Conservation (phyloP, 2,329 filamentous ascomycete species). For the Botryotinia globosa region DNA sequence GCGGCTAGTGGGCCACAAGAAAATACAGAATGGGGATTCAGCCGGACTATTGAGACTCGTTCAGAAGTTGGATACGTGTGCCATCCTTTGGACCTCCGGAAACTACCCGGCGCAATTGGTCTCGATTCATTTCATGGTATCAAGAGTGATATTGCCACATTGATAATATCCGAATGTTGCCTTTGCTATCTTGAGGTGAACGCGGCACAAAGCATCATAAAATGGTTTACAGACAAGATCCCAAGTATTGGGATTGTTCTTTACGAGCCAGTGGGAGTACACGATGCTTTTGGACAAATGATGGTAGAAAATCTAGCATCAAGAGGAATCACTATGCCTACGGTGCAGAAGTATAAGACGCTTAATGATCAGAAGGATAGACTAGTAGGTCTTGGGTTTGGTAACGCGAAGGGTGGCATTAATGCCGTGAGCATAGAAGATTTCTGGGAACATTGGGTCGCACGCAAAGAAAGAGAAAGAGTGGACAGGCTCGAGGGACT, state of each 20-base stretch:
- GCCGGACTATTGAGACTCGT: conserved; percentile 18
- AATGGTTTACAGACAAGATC: conserved; percentile 58
- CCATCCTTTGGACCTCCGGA: conserved; percentile 43
- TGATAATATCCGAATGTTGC: conserved; percentile 93
- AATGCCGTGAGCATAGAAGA: conserved; percentile 59
- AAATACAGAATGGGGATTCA: conserved; percentile 35
- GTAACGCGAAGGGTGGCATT: conserved; percentile 42
- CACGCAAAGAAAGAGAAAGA: conserved; percentile 68
- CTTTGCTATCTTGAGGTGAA: conserved; percentile 77
- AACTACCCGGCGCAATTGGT: conserved; percentile 27
- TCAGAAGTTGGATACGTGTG: conserved; percentile 45
- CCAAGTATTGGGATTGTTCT: conserved; percentile 59
- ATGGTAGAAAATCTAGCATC: conserved; percentile 89
- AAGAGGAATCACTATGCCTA: conserved; percentile 80
- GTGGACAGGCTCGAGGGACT: conserved; percentile 80
- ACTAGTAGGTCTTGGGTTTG: conserved; percentile 65
- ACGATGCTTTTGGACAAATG: conserved; percentile 83
- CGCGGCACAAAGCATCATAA: conserved; percentile 62
- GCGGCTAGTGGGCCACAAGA: conserved; percentile 17
- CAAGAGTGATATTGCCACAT: conserved; percentile 64
- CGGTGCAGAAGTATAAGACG: conserved; percentile 68
- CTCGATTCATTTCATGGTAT: conserved; percentile 43
- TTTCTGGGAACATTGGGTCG: conserved; percentile 78
- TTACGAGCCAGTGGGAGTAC: conserved; percentile 84
- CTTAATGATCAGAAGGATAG: conserved; percentile 66